Conservation (phyloP, 208 protist genomes). For the Crithidia expoeki region DNA sequence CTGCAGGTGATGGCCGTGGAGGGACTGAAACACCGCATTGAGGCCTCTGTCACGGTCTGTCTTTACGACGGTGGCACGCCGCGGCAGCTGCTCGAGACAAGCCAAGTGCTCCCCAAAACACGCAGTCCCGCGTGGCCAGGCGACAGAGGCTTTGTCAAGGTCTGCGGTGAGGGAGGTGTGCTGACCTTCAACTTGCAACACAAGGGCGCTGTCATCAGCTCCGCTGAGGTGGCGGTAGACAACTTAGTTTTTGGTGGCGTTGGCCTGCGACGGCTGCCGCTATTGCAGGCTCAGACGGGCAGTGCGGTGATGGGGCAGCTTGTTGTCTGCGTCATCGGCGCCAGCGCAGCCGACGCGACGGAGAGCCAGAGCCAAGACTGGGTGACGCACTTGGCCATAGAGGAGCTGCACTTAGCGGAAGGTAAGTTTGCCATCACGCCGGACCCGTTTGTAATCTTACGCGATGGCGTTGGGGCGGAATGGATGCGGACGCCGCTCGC, state of each 20-base stretch:
- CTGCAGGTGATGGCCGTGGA: conserved; percentile 75
- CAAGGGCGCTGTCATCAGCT: conserved; percentile 66
- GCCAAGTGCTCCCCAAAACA: conserved; percentile 63
- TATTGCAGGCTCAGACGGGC: conserved; percentile 49
- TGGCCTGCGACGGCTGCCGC: conserved; percentile 59
- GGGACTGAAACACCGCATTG: conserved; percentile 82
- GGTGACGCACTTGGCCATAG: conserved; percentile 61
- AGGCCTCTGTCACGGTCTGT: conserved; percentile 61
- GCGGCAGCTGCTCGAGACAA: conserved; percentile 61
- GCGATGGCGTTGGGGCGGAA: conserved; percentile 43
- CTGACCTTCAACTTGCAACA: conserved; percentile 80
- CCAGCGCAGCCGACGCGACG: conserved; percentile 29
- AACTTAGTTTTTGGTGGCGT: conserved; percentile 79
- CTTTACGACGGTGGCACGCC: conserved; percentile 43
- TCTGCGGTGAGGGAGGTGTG: conserved; percentile 54
- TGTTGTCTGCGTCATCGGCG: conserved; percentile 59
- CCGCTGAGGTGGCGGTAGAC: conserved; percentile 68
- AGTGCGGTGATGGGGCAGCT: conserved; percentile 68
- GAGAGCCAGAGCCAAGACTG: conserved; percentile 43
- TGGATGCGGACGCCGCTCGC: conserved; percentile 70
- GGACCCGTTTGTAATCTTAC: conserved; percentile 81
- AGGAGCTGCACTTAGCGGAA: conserved; percentile 45
- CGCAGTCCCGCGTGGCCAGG: conserved; percentile 75
- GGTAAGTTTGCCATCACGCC: conserved; percentile 57
- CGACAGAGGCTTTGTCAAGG: conserved; percentile 49